Evolutionary conservation across 176 grass and related monocot genomes (phyloP), one percentile per base, ranked within the genome.

Genomic region (Cenchrus fungigraminus): DNA sequence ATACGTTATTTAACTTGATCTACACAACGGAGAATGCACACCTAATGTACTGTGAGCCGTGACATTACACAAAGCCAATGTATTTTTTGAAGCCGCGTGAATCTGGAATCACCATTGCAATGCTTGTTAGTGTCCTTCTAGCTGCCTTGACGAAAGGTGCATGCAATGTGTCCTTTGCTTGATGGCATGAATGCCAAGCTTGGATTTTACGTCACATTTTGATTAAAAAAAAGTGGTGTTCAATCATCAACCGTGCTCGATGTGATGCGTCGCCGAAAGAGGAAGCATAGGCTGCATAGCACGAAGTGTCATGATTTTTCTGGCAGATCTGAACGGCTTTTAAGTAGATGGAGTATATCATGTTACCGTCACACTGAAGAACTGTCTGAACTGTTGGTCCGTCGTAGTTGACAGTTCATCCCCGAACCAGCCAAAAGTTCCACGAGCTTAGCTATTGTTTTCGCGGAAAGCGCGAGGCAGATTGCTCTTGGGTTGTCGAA

Each of bases 231-330:
- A 65, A 22, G 8, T 31, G 67, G 22, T 16, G 14, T 15, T 52
- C 49, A 42, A 77, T 83, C 83, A 73, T 65, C 31, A 53, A 68
- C 65, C 66, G 60, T 68, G 15, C 29, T 89, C 54, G 84, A 78
- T 79, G 57, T 11, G 79, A 86, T 83, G 79, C 67, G 51, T 83
- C 84, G 66, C 84, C 31, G 42, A 83, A 87, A 79, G 67, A 60
- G 4, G 31, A 9, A 42, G 53, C 52, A 25, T 25, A 25, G 25
- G 25, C 25, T 25, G 25, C 25, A 25, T 74, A 34, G 2, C 71
- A 54, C 29, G 71, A 54, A 29, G 46, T 73, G 76, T 59, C 43
- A 32, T 17, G 2, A 17, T 58, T 61, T 40, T 40, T 3, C 42
- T 31, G 58, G 28, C 60, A 79, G 25, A 49, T 77, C 55, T 53